Percentiles rank a stretch among this genome's conserved stretches.
Conservation (phyloP, 345 rosid genomes). For the Pugionium cornutum region DNA sequence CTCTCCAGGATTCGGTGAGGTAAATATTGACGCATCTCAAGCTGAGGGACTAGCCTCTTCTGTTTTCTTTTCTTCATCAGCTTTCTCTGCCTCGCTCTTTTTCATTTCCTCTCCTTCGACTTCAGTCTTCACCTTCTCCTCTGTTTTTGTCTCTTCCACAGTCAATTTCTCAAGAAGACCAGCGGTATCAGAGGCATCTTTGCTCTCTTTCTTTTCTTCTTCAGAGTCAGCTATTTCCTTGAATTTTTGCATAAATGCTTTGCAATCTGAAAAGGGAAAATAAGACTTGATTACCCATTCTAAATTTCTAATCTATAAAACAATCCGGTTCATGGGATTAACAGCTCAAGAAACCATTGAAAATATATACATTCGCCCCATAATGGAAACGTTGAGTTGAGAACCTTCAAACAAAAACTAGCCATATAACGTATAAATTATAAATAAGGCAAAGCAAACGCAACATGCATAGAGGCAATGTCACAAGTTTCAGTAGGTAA, state of each 20-base stretch:
- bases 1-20: conserved; percentile 28
- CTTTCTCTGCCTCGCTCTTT: conserved; percentile 36
- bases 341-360: background rate
- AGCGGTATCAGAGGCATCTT: conserved; percentile 74
- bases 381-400: background rate
- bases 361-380: background rate
- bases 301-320: background rate
- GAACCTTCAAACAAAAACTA: background rate
- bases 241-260: conserved; percentile 72
- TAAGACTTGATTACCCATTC: conserved; percentile 5
- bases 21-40: conserved; percentile 35
- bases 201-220: conserved; percentile 57
- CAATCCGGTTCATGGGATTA: background rate
- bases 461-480: conserved; percentile 1
- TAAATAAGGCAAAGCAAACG: background rate
- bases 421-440: background rate
- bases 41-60: conserved; percentile 53
- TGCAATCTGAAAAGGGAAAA: conserved; percentile 60
- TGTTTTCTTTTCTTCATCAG: conserved; percentile 51
- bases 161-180: conserved; percentile 69
- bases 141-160: conserved; percentile 65
- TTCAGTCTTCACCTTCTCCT: conserved; percentile 43
- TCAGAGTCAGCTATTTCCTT: conserved; percentile 74
- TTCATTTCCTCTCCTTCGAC: conserved; percentile 45
- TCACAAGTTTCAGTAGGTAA: background rate